Percentiles rank a stretch among this genome's conserved stretches.
phyloP scores from a whole-genome alignment of 202 grass and related monocot species.

The Panicum virgatum region DNA sequence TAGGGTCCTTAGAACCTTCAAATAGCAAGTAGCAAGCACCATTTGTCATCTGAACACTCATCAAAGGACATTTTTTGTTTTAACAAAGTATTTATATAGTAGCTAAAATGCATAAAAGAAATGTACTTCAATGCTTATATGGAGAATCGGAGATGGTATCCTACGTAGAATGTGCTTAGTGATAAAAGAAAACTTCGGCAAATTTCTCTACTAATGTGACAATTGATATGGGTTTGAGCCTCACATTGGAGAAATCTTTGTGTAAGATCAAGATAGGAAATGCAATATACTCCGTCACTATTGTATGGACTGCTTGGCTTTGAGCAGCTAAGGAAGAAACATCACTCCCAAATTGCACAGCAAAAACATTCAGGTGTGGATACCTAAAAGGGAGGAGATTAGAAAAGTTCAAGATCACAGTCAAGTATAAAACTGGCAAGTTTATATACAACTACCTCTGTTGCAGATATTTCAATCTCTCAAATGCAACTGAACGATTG shows the following conservation, averaged over 20 bases:
- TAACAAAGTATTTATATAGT: conserved; percentile 34
- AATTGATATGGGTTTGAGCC: conserved; percentile 30
- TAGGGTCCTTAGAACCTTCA: conserved; percentile 57
- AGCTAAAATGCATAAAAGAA: too few relatives aligned
- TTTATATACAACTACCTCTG: conserved; percentile 55
- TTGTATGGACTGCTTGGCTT: conserved; percentile 30
- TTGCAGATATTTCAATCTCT: conserved; percentile 63
- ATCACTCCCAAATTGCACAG: conserved; percentile 50
- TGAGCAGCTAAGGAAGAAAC: conserved; percentile 42
- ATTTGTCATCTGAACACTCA: conserved; percentile 68
- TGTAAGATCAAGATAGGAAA: conserved; percentile 65
- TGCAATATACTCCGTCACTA: conserved; percentile 57
- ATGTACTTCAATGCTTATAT: too few relatives aligned
- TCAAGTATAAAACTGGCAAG: conserved; percentile 4
- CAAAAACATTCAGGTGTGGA: conserved; percentile 53
- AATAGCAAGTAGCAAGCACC: conserved; percentile 71
- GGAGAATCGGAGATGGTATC: too few relatives aligned
- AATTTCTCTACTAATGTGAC: conserved; percentile 15
- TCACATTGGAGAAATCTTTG: conserved; percentile 59
- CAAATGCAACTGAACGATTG: conserved; percentile 43
- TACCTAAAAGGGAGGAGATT: conserved; percentile 42
- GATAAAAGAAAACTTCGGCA: background rate
- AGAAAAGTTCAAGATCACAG: conserved; percentile 14
- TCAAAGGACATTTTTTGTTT: conserved; percentile 45
- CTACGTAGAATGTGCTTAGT: background rate